Conservation (phyloP, 805 yeast species). For the Priceomyces carsonii region DNA sequence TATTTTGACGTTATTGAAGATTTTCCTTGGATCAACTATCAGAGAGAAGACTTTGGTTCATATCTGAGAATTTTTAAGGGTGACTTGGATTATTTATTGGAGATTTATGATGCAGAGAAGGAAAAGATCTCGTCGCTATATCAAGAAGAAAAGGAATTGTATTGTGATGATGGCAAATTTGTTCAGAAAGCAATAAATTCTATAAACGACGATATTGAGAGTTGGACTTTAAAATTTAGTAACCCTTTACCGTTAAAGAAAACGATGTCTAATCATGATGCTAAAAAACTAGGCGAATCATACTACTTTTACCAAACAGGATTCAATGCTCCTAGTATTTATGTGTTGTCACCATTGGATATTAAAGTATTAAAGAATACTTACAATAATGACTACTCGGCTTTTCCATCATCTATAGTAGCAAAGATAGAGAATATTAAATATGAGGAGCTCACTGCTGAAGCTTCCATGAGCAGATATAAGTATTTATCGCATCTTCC, state of each 20-base stretch:
- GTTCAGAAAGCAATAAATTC: constrained; percentile 55
- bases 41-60: constrained; percentile 26
- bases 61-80: constrained; percentile 75
- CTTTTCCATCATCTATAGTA: constrained; percentile 66
- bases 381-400: constrained; percentile 56
- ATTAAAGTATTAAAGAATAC: constrained; percentile 66
- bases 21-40: constrained; percentile 55
- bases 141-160: constrained; percentile 59
- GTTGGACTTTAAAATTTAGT: constrained; percentile 33
- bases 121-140: constrained; percentile 48
- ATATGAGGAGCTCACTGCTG: constrained; percentile 63
- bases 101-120: constrained; percentile 63
- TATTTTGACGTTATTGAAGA: constrained; percentile 32
- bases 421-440: constrained; percentile 69
- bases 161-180: constrained; percentile 59
- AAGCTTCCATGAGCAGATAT: constrained; percentile 55
- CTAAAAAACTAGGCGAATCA: constrained; percentile 1
- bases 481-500: constrained; percentile 85
- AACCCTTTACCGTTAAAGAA: neutral
- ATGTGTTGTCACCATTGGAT: constrained; percentile 77
- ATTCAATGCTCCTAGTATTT: constrained; percentile 61
- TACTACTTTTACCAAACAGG: constrained; percentile 80
- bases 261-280: neutral
- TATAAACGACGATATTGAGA: constrained; percentile 49
- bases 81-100: constrained; percentile 50